Evolutionary conservation across 1,284 basidiomycete genomes (phyloP).

Genomic region (Tetrapyrgos nigripes): DNA sequence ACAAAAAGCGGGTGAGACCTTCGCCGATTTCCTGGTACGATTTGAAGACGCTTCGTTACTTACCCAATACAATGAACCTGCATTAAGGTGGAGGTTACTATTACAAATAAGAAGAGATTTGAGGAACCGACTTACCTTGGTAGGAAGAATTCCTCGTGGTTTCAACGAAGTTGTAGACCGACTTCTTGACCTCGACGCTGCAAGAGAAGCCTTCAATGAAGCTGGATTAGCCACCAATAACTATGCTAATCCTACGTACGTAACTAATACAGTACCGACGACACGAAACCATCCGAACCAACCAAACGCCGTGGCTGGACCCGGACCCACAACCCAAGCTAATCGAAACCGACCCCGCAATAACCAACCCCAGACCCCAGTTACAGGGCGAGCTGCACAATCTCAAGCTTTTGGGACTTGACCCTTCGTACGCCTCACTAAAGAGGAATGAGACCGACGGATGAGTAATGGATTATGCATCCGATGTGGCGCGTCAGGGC

Average conservation of each 20-base stretch:
- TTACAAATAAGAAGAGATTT: conserved; percentile 1
- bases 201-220: neutral
- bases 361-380: neutral
- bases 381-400: neutral
- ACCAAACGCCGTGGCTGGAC: too few species aligned
- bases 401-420: too few species aligned
- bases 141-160: neutral
- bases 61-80: neutral
- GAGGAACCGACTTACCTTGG: neutral
- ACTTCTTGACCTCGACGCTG: neutral
- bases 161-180: conserved; percentile 2
- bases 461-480: too few species aligned
- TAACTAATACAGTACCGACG: neutral
- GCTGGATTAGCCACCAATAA: neutral
- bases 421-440: too few species aligned
- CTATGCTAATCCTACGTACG: neutral
- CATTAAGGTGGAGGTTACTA: neutral
- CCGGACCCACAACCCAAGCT: too few species aligned
- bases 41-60: neutral
- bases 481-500: too few species aligned
- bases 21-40: neutral
- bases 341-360: neutral
- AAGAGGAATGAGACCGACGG: too few species aligned
- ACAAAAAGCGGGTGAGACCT: neutral
- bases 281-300: neutral